Evolutionary conservation across 345 rosid species (phyloP), one percentile per base, ranked within the genome.

Genomic region (Euphorbia pulcherrima): DNA sequence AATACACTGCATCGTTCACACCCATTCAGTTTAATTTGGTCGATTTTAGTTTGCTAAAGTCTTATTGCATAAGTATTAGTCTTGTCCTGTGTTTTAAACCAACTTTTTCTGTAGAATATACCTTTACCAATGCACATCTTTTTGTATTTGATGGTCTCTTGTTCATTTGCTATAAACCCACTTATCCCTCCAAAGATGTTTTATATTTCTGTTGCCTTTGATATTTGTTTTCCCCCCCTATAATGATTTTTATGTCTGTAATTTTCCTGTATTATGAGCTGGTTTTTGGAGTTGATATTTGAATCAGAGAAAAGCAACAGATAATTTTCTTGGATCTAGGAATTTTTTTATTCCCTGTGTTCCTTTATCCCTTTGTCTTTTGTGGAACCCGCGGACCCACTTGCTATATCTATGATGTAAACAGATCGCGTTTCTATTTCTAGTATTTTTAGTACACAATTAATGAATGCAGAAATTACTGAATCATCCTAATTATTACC

Each of bases 401-500:
- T 14, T 47, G 44, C 12, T 6, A 6, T 30, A 30, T 37, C 27
- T 20, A 17, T 23, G 18, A 9, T 29, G n/a, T 23, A 4, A 26
- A 9, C 8, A 59, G 47, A 46, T 68, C 21, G 8, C 35, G 30
- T 47, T 35, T 44, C 44, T 9, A 52, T 61, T 52, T 21, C 53
- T 63, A n/a, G 6, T 16, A 16, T 23, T 55, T 20, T 52, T 44
- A 21, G 46, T 30, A 5, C 14, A 28, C 30, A 28, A 26, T 60
- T 4, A 28, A 20, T 7, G 47, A 29, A 29, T 44, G 29, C 6
- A 18, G 60, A 39, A n/a, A 58, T 20, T 70, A 30, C 59, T 75
- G 27, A 57, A 54, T 60, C 26, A 37, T 74, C 30, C 52, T 72
- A 40, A 27, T 66, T 24, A 24, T 44, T 30, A 21, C 30, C 67